Evolutionary conservation across 1,284 basidiomycete species (phyloP).

Genomic region (Flammula alnicola): DNA sequence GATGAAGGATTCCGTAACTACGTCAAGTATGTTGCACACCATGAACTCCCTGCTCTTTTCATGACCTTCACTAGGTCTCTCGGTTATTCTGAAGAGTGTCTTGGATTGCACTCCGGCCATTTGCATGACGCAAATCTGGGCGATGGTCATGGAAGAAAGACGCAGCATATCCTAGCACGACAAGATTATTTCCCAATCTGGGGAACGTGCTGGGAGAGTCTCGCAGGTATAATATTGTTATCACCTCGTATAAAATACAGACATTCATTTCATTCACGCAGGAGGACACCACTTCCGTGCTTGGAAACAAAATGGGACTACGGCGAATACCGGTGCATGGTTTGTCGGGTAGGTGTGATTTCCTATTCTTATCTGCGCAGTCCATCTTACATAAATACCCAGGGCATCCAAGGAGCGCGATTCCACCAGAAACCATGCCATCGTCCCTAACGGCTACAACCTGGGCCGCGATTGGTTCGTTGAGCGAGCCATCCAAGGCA

Average conservation of each 20-base stretch:
- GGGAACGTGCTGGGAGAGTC: constrained; percentile 76
- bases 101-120: constrained; percentile 71
- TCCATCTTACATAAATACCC: background rate
- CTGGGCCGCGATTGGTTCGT: constrained; percentile 78
- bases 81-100: constrained; percentile 77
- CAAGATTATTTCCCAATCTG: constrained; percentile 67
- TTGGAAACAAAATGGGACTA: constrained; percentile 74
- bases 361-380: background rate
- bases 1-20: constrained; percentile 65
- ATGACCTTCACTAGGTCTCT: constrained; percentile 57
- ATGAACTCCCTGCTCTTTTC: constrained; percentile 5
- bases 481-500: constrained; percentile 61
- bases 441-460: constrained; percentile 78
- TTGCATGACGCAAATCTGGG: constrained; percentile 74
- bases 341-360: constrained; percentile 64
- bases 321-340: constrained; percentile 67
- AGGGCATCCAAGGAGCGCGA: constrained; percentile 79
- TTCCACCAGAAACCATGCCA: constrained; percentile 69
- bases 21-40: constrained; percentile 49
- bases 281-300: constrained; percentile 70
- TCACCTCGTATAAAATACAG: background rate
- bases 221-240: constrained; percentile 47
- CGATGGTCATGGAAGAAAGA: constrained; percentile 66
- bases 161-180: constrained; percentile 69
- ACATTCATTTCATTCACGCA: constrained; percentile 23